phyloP scores from a whole-genome alignment of 2,329 filamentous ascomycete genomes.

The Aureobasidium sp. region DNA sequence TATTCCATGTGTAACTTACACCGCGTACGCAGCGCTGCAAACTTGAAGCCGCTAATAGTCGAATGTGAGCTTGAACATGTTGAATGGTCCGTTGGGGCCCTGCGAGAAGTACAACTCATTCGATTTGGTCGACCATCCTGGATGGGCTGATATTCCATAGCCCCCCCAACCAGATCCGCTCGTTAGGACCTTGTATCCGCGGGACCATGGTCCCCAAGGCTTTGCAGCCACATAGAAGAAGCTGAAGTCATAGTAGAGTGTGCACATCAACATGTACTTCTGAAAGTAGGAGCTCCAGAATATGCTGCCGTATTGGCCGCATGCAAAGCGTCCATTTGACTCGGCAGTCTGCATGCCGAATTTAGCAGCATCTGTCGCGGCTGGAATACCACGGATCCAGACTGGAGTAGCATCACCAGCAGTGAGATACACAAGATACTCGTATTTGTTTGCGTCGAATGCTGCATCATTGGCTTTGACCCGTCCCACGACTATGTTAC shows the following conservation, averaged over 20 bases:
- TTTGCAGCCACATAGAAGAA: constrained; percentile 8
- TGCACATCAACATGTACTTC: constrained; percentile 12
- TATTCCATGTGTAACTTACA: too few species aligned
- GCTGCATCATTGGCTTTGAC: constrained; percentile 8
- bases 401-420: neutral
- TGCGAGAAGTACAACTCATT: constrained; percentile 11
- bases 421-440: neutral
- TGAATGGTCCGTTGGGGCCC: constrained; percentile 9
- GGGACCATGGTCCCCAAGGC: constrained; percentile 9
- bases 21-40: too few species aligned
- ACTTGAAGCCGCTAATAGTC: neutral
- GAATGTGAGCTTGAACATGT: constrained; percentile 10
- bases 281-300: constrained; percentile 1
- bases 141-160: constrained; percentile 8
- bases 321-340: neutral
- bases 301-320: constrained; percentile 6
- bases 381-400: neutral
- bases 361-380: neutral
- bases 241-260: neutral
- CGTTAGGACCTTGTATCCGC: neutral
- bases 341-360: constrained; percentile 8
- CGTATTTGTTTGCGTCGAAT: constrained; percentile 6
- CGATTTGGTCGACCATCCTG: neutral
- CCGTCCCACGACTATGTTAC: constrained; percentile 8
- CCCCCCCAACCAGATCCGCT: neutral